A percentile compares a stretch with the other conserved stretches of the same genome.
These are phyloP conservation scores for Collybia nuda DNA, from an alignment of 768 basidiomycete genomes.

Conservation along the genomic window DNA sequence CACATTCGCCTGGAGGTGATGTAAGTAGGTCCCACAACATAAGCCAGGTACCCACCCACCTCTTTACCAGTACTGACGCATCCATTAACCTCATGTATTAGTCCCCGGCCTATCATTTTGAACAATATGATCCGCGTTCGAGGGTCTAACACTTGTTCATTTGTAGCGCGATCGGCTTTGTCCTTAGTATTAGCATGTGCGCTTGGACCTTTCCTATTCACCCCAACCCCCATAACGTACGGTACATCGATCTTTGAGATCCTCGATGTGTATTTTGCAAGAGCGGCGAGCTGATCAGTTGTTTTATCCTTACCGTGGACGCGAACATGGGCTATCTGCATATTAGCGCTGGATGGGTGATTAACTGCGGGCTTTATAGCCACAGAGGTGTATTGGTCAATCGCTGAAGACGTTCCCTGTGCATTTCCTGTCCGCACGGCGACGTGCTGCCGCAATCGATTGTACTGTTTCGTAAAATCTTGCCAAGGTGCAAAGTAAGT, in stretches of 20 bases:
- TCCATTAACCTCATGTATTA: slow-evolving; percentile 90
- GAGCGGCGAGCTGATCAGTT: slow-evolving; percentile 68
- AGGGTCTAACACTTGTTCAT: slow-evolving; percentile 94
- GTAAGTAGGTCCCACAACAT: not conserved
- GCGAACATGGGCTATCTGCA: slow-evolving; percentile 21
- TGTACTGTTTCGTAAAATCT: slow-evolving; percentile 99
- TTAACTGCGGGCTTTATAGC: slow-evolving; percentile 73
- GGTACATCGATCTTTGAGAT: slow-evolving; percentile 75
- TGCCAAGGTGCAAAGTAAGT: slow-evolving; percentile 11
- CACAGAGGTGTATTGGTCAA: slow-evolving; percentile 47
- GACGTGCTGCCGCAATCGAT: slow-evolving; percentile 89
- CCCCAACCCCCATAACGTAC: slow-evolving; percentile 66
- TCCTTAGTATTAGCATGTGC: slow-evolving; percentile 90
- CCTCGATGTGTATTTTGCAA: slow-evolving; percentile 76
- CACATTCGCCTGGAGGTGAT: slow-evolving; percentile 77
- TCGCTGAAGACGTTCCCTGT: slow-evolving; percentile 54
- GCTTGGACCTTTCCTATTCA: slow-evolving; percentile 91
- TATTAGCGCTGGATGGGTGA: slow-evolving; percentile 45
- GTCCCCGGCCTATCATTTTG: slow-evolving; percentile 91
- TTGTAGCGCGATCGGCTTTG: slow-evolving; percentile 95
- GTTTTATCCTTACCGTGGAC: slow-evolving; percentile 54
- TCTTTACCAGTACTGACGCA: slow-evolving; percentile 99
- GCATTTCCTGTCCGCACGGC: slow-evolving; percentile 77
- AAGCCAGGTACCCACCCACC: slow-evolving; percentile 37
- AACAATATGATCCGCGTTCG: slow-evolving; percentile 92